Base-by-base conservation (phyloP, 2,329 filamentous ascomycete genomes). In the Ceratocystis smalleyi region DNA sequence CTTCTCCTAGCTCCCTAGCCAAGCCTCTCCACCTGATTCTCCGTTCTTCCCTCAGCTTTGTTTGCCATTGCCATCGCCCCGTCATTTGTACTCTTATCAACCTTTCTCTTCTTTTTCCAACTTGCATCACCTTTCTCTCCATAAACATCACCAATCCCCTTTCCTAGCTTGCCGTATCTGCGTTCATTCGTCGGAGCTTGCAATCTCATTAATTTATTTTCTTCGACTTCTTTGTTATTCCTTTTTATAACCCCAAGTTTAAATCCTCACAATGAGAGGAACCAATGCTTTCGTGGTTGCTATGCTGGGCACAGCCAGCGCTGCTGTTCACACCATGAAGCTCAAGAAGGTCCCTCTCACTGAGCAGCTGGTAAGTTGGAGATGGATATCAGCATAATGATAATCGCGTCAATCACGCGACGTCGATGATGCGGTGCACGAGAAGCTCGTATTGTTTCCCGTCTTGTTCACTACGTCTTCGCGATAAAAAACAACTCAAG, bases 311-410 rank as follows among this genome's bases (percentile, higher is more conserved):
- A 85, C 87, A 74, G 88, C 88, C 74, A 83, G 88, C 74, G 92
- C 90, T 71, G 90, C 85, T 72, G 81, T 96, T 69, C 90, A 97
- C 84, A 95, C 90, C 82, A 87, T 96, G 83, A 94, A 95, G 83
- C 86, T 99, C 73, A 88, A 96, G 83, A 99, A 99, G 87, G 79
- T 97, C 68, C 87, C 94, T 70, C 80, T 99, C 66, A 83, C 86
- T 61, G 89, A 97, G 75, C 94, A 97, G 80, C 83, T 99, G 73
- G 91, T 95, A 79, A 74, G 88, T 66, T 19, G 1, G 35, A 12
- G 35, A 40, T 19, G 15, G 54, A 35, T 57, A 17, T 15, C 0
- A 7, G 17, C 5, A 22, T 7, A 19, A 27, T 12, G 12, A 43
- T 59, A 43, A 57, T 64, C n/a, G 57, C 43, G 43, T 22, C 27